Base-by-base conservation (phyloP, 78 protist genomes). In the Neovahlkampfia damariscottae region DNA sequence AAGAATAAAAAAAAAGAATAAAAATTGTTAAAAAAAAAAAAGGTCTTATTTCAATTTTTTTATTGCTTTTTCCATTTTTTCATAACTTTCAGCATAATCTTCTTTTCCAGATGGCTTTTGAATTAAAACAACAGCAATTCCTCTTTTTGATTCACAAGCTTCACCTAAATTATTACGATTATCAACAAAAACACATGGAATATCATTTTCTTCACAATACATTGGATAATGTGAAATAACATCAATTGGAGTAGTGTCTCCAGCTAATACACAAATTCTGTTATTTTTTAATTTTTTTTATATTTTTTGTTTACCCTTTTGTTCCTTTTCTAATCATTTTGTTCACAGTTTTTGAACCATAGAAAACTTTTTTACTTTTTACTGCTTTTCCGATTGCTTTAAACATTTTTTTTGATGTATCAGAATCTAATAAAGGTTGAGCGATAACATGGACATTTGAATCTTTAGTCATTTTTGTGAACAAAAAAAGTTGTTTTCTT, bases 191-290 rank as follows among this genome's bases (percentile, higher is more conserved):
- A 83, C 27, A 80, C 89, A 96, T 39, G 94, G 90, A 50, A 94
- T 72, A 38, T 38, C 29, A 32, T 67, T 70, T 68, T 91, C 93
- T 76, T 94, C 96, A 77, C 93, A 94, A 50, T 89, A 36, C 39
- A 93, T 81, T 34, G 99, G 99, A 8, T 94, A 38, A 70, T 96
- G 99, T 19, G 92, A 67, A 5, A 96, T 82, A 50, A 96, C 97
- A 69, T 96, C 99, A n/a, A 94, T 76, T 34, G 99, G 99, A 2
- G 86, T 76, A 40, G 93, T 90, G 74, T 96, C 96, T 7, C 95
- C 99, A 5, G 97, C 97, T 40, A 96, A 82, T 35, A 95, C 67
- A 70, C 83, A 84, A 36, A 90, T 6, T 36, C 95, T 71, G 32
- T 72, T 32, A 6, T 72, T 3, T 5, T 5, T 41, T n/a, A n/a